Conservation (phyloP, 2,329 filamentous ascomycete species). For the Claviceps arundinis region DNA sequence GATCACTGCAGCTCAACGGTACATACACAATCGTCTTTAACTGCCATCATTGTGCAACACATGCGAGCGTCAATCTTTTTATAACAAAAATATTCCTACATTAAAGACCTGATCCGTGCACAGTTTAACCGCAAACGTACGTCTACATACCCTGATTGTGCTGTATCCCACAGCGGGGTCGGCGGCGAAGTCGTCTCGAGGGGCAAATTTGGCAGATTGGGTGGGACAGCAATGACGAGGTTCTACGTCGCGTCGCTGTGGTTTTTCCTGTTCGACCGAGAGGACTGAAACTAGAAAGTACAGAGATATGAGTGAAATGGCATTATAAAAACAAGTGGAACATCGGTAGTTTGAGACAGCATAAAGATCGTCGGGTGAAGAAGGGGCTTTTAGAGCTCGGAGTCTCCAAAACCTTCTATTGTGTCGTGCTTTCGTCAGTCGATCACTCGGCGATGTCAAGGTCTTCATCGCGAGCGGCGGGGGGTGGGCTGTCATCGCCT, state of each 20-base stretch:
- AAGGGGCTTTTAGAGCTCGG: constrained; percentile 1
- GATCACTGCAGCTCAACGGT: too few species aligned
- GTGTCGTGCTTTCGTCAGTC: not conserved
- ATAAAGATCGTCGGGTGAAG: constrained; percentile 10
- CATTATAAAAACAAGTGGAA: not conserved
- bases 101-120: constrained; percentile 6
- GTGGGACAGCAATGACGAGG: constrained; percentile 3
- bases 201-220: not conserved
- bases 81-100: not conserved
- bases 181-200: not conserved
- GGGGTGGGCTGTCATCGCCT: constrained; percentile 55
- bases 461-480: constrained; percentile 70
- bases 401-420: constrained; percentile 1
- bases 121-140: constrained; percentile 4
- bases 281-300: constrained; percentile 10
- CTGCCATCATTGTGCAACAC: too few species aligned
- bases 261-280: constrained; percentile 8
- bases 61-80: not conserved
- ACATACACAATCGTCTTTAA: too few species aligned
- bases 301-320: constrained; percentile 7
- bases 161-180: constrained; percentile 1
- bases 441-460: constrained; percentile 78
- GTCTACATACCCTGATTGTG: constrained; percentile 2
- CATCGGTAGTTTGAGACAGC: not conserved
- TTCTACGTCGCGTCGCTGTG: constrained; percentile 12